Base-by-base conservation (phyloP, 495 filamentous ascomycete species). In the Aspergillus biplanus region DNA sequence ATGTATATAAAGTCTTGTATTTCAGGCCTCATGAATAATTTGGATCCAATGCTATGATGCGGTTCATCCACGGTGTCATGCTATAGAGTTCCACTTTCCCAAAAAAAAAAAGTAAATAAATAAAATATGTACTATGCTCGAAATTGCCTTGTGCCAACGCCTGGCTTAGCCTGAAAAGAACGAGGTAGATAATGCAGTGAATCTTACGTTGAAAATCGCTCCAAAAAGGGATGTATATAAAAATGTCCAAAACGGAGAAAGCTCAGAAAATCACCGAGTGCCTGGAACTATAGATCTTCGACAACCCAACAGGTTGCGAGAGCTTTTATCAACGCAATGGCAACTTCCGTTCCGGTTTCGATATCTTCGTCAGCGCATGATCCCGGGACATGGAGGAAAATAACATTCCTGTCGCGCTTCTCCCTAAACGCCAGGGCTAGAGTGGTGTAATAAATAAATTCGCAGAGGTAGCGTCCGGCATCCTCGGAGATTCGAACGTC, bases 391-490 rank as follows among this genome's bases (percentile, higher is more conserved):
- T 97, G 92, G 58, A 94, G 74, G 70, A 97, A 97, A 33, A 89
- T 71, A 15, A 92, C 87, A 56, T 84, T 87, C 48, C 79, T 79
- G 53, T 80, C 76, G 42, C 78, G 70, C 21, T 79, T 78, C 6
- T 77, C 75, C 73, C 79, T 82, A 53, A 77, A 72, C 18, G 86
- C 75, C 61, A 76, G 72, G 18, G 87, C 82, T 71, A 97, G 67
- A 64, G 86, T 90, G 6, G 88, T 88, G 76, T 87, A 96, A 74
- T 91, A 95, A 53, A 90, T 93, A 70, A 93, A 97, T 67, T 94
- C 92, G 71, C 92, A 97, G 15, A 94, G 78, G 69, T 89, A 97
- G 49, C 85, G 87, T 0, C 92, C 92, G 0, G 92, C 89, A 69
- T 96, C 89, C 48, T 88, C 85, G 6, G 89, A 92, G 12, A 89